Conservation (phyloP, 2,329 filamentous ascomycete species). For the Fusarium nanum region DNA sequence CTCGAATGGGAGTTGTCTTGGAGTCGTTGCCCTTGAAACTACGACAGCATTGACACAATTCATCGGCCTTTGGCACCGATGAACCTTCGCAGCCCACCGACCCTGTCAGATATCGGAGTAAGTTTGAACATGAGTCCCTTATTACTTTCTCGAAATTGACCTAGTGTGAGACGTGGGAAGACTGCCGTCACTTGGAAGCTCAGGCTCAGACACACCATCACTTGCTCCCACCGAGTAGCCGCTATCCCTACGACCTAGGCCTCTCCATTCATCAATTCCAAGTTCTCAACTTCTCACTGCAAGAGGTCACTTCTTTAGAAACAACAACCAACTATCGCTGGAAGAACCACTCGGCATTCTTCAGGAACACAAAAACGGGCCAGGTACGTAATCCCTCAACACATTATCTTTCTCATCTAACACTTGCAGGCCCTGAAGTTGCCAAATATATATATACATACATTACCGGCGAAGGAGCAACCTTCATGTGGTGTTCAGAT, state of each 20-base stretch:
- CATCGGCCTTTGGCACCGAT: neutral
- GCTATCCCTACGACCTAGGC: neutral
- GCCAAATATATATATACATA: neutral
- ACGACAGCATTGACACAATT: too few species aligned
- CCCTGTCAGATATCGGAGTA: neutral
- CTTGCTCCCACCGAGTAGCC: neutral
- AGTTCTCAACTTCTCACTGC: neutral
- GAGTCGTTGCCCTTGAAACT: rapidly evolving
- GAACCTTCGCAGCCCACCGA: neutral
- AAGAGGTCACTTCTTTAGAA: too few species aligned
- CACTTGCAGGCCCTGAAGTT: neutral
- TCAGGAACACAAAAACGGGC: neutral
- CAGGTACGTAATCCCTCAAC: neutral
- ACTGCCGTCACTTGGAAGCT: neutral
- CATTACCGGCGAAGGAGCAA: neutral
- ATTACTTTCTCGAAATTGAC: neutral
- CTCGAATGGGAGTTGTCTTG: neutral
- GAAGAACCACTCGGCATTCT: neutral
- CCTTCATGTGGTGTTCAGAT: neutral
- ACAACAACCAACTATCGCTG: neutral
- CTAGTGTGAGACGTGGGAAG: neutral
- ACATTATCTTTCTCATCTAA: neutral
- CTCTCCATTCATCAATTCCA: neutral
- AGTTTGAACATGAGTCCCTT: neutral
- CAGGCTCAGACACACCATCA: neutral